Conservation (phyloP, 1,284 basidiomycete genomes). For the Trametes polyzona region DNA sequence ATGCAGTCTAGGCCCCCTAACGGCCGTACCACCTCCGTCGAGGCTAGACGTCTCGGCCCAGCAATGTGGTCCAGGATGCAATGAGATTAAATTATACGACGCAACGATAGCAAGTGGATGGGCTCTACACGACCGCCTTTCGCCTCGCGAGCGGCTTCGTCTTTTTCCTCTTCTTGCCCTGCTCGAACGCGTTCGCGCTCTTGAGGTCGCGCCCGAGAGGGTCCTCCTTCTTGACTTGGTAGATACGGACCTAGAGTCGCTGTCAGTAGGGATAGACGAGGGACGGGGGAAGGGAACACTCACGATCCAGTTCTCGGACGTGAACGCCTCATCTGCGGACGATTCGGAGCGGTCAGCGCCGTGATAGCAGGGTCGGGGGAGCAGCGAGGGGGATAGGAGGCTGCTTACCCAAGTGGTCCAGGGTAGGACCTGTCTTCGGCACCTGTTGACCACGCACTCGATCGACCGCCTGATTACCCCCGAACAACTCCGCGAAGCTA, state of each 20-base stretch:
- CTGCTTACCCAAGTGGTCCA: constrained; percentile 85
- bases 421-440: constrained; percentile 75
- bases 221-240: constrained; percentile 95
- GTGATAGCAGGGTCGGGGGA: constrained; percentile 2
- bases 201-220: constrained; percentile 86
- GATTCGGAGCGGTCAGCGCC: constrained; percentile 18
- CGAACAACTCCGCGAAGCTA: constrained; percentile 88
- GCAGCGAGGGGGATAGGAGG: not conserved
- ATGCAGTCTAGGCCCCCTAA: too few relatives aligned
- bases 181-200: constrained; percentile 82
- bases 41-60: too few relatives aligned
- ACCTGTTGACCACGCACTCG: constrained; percentile 85
- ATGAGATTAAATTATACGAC: constrained; percentile 10
- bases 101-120: not conserved
- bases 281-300: too few relatives aligned
- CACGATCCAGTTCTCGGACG: constrained; percentile 98
- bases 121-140: constrained; percentile 46
- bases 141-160: constrained; percentile 66
- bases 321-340: constrained; percentile 89
- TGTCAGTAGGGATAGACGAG: not conserved
- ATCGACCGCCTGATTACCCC: constrained; percentile 74
- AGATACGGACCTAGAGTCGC: constrained; percentile 79
- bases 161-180: constrained; percentile 87
- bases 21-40: too few relatives aligned
- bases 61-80: not conserved